Evolutionary conservation across 78 protist genomes (phyloP).

Genomic region (Anaeramoeba flamelloides): DNA sequence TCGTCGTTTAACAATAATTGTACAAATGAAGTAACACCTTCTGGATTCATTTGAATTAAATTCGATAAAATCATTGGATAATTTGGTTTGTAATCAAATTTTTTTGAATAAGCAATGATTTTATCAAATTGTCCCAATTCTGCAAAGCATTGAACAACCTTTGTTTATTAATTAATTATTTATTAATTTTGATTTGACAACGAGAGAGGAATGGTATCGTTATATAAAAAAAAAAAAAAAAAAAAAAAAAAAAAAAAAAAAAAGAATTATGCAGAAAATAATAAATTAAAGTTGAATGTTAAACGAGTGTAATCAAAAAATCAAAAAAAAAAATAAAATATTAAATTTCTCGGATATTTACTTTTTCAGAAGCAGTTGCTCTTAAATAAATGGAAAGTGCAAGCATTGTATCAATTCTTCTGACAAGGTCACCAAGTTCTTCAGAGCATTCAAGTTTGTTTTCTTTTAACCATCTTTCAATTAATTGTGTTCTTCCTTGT

Average conservation of each 20-base stretch:
- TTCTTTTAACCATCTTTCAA: slow-evolving; percentile 81
- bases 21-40: slow-evolving; percentile 68
- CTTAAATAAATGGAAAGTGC: slow-evolving; percentile 78
- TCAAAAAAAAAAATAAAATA: no score
- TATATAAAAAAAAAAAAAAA: no score
- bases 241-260: no score
- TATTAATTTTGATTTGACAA: no score
- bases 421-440: slow-evolving; percentile 85
- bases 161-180: no score
- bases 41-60: slow-evolving; percentile 53
- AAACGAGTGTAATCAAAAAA: no score
- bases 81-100: slow-evolving; percentile 46
- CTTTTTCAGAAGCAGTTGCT: slow-evolving; percentile 50
- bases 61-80: no score
- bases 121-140: slow-evolving; percentile 72
- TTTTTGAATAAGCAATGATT: slow-evolving; percentile 68
- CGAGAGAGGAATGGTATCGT: no score
- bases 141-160: slow-evolving; percentile 67
- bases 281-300: no score
- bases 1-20: slow-evolving; percentile 39
- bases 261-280: no score
- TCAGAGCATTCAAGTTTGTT: slow-evolving; percentile 88
- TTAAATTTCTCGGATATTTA: no score
- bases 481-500: slow-evolving; percentile 56
- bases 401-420: slow-evolving; percentile 34